These are phyloP conservation scores for Penicillium lagena DNA, from an alignment of 495 filamentous ascomycete species.

Conservation along the genomic window DNA sequence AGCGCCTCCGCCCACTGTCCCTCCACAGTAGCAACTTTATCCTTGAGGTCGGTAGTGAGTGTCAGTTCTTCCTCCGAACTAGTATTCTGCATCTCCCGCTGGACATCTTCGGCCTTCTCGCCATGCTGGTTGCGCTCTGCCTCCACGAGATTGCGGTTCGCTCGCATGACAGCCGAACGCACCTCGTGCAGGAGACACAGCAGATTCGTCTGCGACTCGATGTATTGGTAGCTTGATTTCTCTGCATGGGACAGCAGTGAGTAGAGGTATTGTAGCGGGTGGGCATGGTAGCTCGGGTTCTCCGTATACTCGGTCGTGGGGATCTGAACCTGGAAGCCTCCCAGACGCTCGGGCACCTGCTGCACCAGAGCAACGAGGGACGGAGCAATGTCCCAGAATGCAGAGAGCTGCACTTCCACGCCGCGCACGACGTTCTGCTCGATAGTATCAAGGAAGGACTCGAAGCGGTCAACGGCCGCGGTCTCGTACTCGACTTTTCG, in stretches of 20 bases:
- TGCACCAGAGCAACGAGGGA: conserved; percentile 67
- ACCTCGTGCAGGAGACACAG: conserved; percentile 93
- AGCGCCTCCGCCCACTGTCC: conserved; percentile 74
- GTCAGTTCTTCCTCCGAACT: conserved; percentile 56
- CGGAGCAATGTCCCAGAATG: conserved; percentile 97
- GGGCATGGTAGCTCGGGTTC: conserved; percentile 69
- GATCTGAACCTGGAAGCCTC: conserved; percentile 57
- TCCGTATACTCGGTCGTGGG: conserved; percentile 74
- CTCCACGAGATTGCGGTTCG: conserved; percentile 47
- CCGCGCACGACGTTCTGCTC: conserved; percentile 81
- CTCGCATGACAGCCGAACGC: conserved; percentile 66
- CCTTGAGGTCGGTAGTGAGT: conserved; percentile 82
- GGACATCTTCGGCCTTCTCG: conserved; percentile 41
- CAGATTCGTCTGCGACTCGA: conserved; percentile 88
- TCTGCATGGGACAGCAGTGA: conserved; percentile 77
- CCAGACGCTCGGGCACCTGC: conserved; percentile 59
- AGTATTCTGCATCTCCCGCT: conserved; percentile 52
- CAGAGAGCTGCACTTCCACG: conserved; percentile 82
- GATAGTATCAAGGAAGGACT: conserved; percentile 73
- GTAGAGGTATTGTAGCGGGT: conserved; percentile 86
- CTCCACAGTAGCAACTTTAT: conserved; percentile 84
- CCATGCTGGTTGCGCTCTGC: conserved; percentile 54
- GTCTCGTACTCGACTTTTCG: conserved; percentile 59
- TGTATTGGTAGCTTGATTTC: conserved; percentile 90
- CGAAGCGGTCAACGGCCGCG: conserved; percentile 60